Percentiles rank a stretch among this genome's conserved stretches.
phyloP scores from a whole-genome alignment of 257 asterid species.

The Salvia splendens region DNA sequence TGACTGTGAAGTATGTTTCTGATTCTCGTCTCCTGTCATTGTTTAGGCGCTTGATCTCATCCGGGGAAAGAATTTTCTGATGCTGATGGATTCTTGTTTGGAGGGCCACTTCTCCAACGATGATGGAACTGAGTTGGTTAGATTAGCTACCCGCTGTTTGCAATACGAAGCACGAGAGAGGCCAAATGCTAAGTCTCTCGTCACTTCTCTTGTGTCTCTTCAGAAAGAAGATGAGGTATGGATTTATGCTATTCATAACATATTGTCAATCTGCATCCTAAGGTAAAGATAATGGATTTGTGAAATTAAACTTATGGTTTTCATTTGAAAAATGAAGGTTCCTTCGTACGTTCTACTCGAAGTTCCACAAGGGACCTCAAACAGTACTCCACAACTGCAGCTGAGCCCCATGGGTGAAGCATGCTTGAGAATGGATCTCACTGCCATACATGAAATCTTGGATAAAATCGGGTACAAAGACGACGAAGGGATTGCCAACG shows the following conservation, averaged over 20 bases:
- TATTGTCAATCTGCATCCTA: background rate
- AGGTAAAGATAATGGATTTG: background rate
- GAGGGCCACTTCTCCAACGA: slow-evolving; percentile 90
- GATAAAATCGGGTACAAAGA: slow-evolving; percentile 79
- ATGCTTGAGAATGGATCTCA: slow-evolving; percentile 81
- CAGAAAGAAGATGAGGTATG: slow-evolving; percentile 80
- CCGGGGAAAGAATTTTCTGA: slow-evolving; percentile 69
- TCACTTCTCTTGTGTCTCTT: slow-evolving; percentile 60
- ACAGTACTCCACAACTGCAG: slow-evolving; percentile 36
- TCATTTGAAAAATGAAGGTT: slow-evolving; percentile 41
- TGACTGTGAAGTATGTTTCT: background rate
- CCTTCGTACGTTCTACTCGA: slow-evolving; percentile 74
- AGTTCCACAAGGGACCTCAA: slow-evolving; percentile 52
- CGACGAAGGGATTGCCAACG: slow-evolving; percentile 85
- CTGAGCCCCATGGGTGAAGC: slow-evolving; percentile 89
- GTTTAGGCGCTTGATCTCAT: slow-evolving; percentile 86
- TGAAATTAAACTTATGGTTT: too few species aligned
- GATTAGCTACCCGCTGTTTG: slow-evolving; percentile 80
- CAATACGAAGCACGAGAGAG: slow-evolving; percentile 94
- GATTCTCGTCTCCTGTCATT: background rate
- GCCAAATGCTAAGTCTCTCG: slow-evolving; percentile 80
- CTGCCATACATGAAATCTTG: slow-evolving; percentile 81
- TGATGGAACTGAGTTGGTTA: slow-evolving; percentile 86
- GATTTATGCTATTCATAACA: background rate
- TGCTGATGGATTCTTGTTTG: slow-evolving; percentile 87